These are phyloP conservation scores for Stylonectria norvegica DNA, from an alignment of 2,329 filamentous ascomycete genomes.

Conservation along the genomic window DNA sequence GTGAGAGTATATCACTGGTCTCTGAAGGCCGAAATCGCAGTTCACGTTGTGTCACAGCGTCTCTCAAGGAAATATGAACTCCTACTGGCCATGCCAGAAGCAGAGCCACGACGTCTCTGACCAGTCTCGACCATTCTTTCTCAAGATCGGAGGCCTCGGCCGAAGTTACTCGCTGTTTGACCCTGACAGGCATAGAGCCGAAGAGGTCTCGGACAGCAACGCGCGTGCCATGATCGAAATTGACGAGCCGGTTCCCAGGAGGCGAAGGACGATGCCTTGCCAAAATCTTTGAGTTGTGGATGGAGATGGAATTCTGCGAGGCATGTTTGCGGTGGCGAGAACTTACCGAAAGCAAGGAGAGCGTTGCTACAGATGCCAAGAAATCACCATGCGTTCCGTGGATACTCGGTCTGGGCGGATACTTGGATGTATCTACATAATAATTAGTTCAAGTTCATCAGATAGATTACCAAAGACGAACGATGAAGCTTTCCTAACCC, in stretches of 20 bases:
- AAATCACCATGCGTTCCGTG: constrained; percentile 74
- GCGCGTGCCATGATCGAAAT: constrained; percentile 66
- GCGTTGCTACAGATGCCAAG: constrained; percentile 68
- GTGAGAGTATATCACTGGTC: constrained; percentile 16
- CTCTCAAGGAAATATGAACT: constrained; percentile 57
- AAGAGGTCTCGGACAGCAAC: constrained; percentile 78
- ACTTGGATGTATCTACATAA: constrained; percentile 73
- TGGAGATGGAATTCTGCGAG: constrained; percentile 61
- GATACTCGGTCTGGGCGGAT: constrained; percentile 39
- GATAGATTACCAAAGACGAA: constrained; percentile 41
- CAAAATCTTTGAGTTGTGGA: constrained; percentile 68
- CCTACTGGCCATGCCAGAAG: constrained; percentile 65
- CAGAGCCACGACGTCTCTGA: constrained; percentile 56
- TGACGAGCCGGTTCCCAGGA: constrained; percentile 53
- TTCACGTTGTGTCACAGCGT: constrained; percentile 39
- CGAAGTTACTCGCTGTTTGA: constrained; percentile 69
- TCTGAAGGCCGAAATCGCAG: constrained; percentile 35
- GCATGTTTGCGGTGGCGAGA: constrained; percentile 63
- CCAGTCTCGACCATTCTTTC: constrained; percentile 64
- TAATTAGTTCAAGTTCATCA: constrained; percentile 6
- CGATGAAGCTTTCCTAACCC: constrained; percentile 71
- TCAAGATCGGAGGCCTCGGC: constrained; percentile 49
- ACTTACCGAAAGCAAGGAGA: constrained; percentile 73
- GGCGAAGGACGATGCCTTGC: constrained; percentile 61
- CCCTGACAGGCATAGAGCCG: constrained; percentile 83